Evolutionary conservation across 306 rosid genomes (phyloP), one percentile per base, ranked within the genome.

Genomic region (Crataegus laevigata): DNA sequence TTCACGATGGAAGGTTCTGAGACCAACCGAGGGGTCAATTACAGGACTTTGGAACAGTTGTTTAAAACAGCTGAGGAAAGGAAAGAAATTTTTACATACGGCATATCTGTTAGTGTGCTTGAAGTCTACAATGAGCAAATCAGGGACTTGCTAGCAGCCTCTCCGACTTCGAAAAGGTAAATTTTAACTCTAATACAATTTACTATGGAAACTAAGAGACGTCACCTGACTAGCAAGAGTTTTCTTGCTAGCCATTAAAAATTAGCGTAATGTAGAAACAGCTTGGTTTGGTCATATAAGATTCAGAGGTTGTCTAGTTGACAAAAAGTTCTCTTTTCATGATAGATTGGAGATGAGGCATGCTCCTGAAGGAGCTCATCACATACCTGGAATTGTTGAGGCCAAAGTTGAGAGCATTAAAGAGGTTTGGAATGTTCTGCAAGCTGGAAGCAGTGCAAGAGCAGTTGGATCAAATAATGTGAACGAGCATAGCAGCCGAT

Each of bases 1-100:
- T 89, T 81, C 85, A 89, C 94, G 65, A 89, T 87, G 94, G 94
- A 77, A 69, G 69, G 68, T 61, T 29, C 81, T 61, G 51, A 61
- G 38, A 42, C 28, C 7, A 75, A 75, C 34, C 30, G 78, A 62
- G 71, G 78, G 43, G 78, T 75, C 59, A 75, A 75, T 57, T 75
- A 64, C 66, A 75, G 78, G 61, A 64, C 78, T 24, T 32, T 75
- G 36, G 71, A 75, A 32, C 78, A 75, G 50, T 30, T 75, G 51
- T 75, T 75, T 47, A 50, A 63, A 75, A 32, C 36, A 11, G 78
- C 78, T 22, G 63, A 75, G 63, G 71, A 74, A 66, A 63, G 78
- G 32, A 75, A 38, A 30, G 71, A 64, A 21, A 64, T 30, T 50
- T 63, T 75, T 17, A 29, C n/a, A 14, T 75, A 64, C 30, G 26